These are phyloP conservation scores for Setaria italica DNA, from an alignment of 202 grass and related monocot species.

Conservation along the genomic window DNA sequence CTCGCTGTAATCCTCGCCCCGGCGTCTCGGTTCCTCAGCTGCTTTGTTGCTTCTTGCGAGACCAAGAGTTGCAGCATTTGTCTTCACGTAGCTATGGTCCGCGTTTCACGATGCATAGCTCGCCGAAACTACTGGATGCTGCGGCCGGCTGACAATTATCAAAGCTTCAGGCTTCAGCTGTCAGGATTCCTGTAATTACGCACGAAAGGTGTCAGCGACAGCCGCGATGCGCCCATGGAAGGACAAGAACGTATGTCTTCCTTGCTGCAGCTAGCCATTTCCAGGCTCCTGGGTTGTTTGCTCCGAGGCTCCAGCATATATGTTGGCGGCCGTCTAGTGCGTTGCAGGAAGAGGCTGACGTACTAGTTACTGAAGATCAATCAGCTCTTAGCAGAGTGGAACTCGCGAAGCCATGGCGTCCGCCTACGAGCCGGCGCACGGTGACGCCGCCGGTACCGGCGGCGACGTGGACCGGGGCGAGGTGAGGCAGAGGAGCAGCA, in stretches of 20 bases:
- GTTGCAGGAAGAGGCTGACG: not conserved
- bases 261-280: not conserved
- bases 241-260: not conserved
- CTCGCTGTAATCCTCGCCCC: constrained; percentile 3
- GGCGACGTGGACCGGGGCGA: not conserved
- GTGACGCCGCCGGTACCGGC: not conserved
- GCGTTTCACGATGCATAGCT: not conserved
- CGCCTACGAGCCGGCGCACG: not conserved
- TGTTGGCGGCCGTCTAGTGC: not conserved
- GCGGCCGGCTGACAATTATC: not conserved
- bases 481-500: constrained; percentile 9
- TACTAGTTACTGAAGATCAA: not conserved
- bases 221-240: not conserved
- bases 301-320: not conserved
- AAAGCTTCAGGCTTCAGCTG: not conserved
- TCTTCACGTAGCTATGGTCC: not conserved
- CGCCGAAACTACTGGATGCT: not conserved
- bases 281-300: not conserved
- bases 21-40: constrained; percentile 9
- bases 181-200: not conserved
- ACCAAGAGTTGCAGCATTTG: not conserved
- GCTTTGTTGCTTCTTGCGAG: not conserved
- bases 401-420: not conserved
- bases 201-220: not conserved
- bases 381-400: not conserved